Base-by-base conservation (phyloP, 768 basidiomycete species). In the Mycena epipterygia region DNA sequence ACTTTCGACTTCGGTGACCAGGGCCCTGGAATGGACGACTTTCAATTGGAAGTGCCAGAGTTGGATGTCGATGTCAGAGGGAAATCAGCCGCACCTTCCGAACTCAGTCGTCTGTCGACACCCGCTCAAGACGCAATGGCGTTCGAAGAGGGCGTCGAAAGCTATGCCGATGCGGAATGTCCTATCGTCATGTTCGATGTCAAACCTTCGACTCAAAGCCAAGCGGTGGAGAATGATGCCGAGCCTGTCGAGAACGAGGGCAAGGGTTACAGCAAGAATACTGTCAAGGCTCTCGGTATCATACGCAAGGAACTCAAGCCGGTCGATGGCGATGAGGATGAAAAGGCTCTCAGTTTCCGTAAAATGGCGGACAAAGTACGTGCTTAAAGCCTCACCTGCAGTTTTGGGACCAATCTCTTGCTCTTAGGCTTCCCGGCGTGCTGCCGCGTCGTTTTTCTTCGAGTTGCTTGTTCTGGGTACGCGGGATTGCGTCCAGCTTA, bases 401-500 rank as follows among this genome's bases (percentile, higher is more conserved):
- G 16, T 41, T 14, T 55, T 21, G 32, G 57, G 19, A 68, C 51
- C 17, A 57, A 57, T 39, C 57, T 56, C n/a, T n/a, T n/a, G 35
- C 17, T 74, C 19, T 5, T 7, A 97, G 95, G 93, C 96, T 16
- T 93, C 95, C 13, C 92, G 95, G 53, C 90, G 95, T 46, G 98
- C 96, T 16, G 96, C 97, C 1, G 90, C 97, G 1, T 91, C 95
- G 2, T 98, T 99, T 86, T 99, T 99, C 87, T 99, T 99, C 78
- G 98, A 99, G 80, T 82, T 98, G 37, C 91, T 99, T 32, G 95
- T 99, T 2, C 89, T 99, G 1, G 92, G 95, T 13, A 98, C 97
- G 5, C 91, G 95, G 37, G 97, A 98, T 79, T 96, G 94, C 77
- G 84, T 99, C 74, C 90, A 93, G 74, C 81, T 99, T 49, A 82